These are phyloP conservation scores for Leccinellum luteum DNA, from an alignment of 768 basidiomycete species.

Conservation along the genomic window DNA sequence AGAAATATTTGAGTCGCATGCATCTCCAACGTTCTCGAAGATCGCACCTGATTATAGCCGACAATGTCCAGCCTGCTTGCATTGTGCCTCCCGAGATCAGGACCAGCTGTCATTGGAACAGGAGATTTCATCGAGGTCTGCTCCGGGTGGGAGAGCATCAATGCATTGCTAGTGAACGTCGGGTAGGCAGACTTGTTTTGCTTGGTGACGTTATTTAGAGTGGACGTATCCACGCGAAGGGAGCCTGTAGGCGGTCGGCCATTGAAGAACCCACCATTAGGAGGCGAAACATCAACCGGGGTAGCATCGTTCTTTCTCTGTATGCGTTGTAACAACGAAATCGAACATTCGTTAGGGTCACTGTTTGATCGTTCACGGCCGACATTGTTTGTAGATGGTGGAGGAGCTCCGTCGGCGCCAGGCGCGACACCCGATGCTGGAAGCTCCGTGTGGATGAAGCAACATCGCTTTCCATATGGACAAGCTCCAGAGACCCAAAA, in stretches of 20 bases:
- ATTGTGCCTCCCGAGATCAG: conserved; percentile 78
- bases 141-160: conserved; percentile 55
- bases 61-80: conserved; percentile 71
- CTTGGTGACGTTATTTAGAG: conserved; percentile 53
- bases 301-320: conserved; percentile 63
- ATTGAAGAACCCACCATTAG: conserved; percentile 46
- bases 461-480: conserved; percentile 89
- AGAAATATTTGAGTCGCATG: conserved; percentile 22
- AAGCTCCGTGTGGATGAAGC: conserved; percentile 90
- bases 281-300: conserved; percentile 50
- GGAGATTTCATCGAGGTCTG: conserved; percentile 64
- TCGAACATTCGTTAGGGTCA: conserved; percentile 69
- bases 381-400: conserved; percentile 48
- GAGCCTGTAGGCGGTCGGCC: conserved; percentile 66
- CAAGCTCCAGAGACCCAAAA: conserved; percentile 95
- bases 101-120: conserved; percentile 80
- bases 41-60: conserved; percentile 62
- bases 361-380: conserved; percentile 74
- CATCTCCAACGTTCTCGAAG: conserved; percentile 3
- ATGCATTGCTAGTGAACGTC: conserved; percentile 45
- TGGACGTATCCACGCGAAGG: conserved; percentile 71
- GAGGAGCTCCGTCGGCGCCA: conserved; percentile 51
- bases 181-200: conserved; percentile 90
- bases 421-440: conserved; percentile 61
- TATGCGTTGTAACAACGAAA: conserved; percentile 77